Base-by-base conservation (phyloP, 1,139 yeast genomes). In the Hansenula anomala region DNA sequence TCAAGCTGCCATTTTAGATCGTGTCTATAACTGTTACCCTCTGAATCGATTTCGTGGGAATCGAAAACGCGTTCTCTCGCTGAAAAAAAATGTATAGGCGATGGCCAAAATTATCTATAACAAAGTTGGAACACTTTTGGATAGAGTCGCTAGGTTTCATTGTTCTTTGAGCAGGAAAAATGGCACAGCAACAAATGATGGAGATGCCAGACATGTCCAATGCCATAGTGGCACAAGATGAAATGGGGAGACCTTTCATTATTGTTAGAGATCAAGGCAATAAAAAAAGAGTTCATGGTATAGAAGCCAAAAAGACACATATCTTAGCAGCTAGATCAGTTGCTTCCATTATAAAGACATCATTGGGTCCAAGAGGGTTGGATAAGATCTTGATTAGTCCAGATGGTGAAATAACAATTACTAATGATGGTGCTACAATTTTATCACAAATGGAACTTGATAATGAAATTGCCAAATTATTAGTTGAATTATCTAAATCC, bases 341-440 rank as follows among this genome's bases (percentile, higher is more conserved):
- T 41, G 90, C 97, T 13, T 83, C 90, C 26, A 88, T 94, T 47
- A 84, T 94, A 47, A 86, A 84, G 59, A 86, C 97, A 1, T 88
- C 97, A 1, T 70, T 94, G 49, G 99, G 98, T 7, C 98, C 98
- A 41, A 78, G 98, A 59, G 98, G 99, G n/a, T 69, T 94, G 57
- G 98, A 94, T 63, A 94, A 94, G 67, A 92, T 94, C 54, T 72
- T 94, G 54, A 87, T 92, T 49, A 73, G 80, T 24, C 97, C 94
- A 33, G 98, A 92, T 60, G 98, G 98, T 20, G 98, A 92, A 47
- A 94, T 94, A 61, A 92, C 96, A 39, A 92, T 94, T 51, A 94
- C 99, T 39, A 94, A 94, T 60, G 98, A 94, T 60, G 98, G 99
- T 51, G 98, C 98, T 39, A 94, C 98, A 11, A 92, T 94, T 57